These are phyloP conservation scores for Eucalyptus curtisii DNA, from an alignment of 345 rosid genomes.

Conservation along the genomic window DNA sequence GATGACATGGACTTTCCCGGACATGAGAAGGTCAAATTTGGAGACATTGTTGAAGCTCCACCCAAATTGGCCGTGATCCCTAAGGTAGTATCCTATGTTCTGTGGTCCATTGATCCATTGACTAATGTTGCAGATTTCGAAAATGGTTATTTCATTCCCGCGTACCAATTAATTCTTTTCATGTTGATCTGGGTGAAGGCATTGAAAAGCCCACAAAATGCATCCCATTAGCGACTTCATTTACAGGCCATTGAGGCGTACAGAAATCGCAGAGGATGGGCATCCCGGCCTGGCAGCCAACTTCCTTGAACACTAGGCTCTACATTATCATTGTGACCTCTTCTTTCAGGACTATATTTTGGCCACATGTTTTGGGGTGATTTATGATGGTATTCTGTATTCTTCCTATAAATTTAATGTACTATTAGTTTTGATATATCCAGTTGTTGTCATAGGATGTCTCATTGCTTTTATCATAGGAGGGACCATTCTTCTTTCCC, in stretches of 20 bases:
- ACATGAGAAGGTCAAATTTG: conserved; percentile 55
- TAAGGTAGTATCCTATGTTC: conserved; percentile 24
- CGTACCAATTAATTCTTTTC: background rate
- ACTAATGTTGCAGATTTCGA: background rate
- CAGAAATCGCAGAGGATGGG: conserved; percentile 64
- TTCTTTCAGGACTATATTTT: background rate
- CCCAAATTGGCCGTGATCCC: conserved; percentile 54
- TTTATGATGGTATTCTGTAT: background rate
- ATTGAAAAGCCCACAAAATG: conserved; percentile 25
- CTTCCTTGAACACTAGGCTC: conserved; percentile 19
- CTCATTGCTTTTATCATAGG: background rate
- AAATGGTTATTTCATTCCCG: background rate
- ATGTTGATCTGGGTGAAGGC: conserved; percentile 20
- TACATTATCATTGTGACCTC: background rate
- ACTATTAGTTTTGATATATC: background rate
- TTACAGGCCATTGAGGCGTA: conserved; percentile 70
- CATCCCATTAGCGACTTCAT: conserved; percentile 60
- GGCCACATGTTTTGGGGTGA: background rate
- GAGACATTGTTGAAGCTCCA: conserved; percentile 84
- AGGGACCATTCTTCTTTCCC: background rate
- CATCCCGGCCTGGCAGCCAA: conserved; percentile 54
- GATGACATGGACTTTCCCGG: conserved; percentile 52
- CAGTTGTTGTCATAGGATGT: background rate
- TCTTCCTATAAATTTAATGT: background rate
- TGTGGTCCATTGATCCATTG: background rate